Evolutionary conservation across 371 early-diverging fungal genomes (phyloP), one percentile per base, ranked within the genome.

Genomic region (Mucor saturninus): DNA sequence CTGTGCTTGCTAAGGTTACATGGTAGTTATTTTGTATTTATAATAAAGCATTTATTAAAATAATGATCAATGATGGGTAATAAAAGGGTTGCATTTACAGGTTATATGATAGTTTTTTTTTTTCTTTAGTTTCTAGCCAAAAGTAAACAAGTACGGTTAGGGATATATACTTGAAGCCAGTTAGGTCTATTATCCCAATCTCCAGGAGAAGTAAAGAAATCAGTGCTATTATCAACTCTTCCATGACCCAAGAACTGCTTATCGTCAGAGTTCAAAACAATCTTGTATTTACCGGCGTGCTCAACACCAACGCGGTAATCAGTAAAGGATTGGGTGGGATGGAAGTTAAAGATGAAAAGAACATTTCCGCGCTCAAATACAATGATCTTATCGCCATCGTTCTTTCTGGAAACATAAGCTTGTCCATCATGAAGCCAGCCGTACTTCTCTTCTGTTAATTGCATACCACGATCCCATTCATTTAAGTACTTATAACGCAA

Each of bases 271-370:
- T 90, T 85, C 43, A 98, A 75, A 2, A 85, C 89, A n/a, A 94
- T 78, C 40, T 64, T 72, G 81, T 94, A 93, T 59, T 84, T 81
- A 31, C 95, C 94, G 3, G 87, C 46, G 67, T 80, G 74, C 3
- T 80, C 74, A 3, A 87, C 86, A 37, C 95, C 96, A 14, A 98
- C 72, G 50, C 91, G 86, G 73, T 98, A 98, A 69, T 95, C 96
- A 4, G 89, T 68, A 71, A 84, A 97, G 38, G 91, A 90, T 59
- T 93, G 76, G 30, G 88, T 88, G 4, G 93, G 92, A 73, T 98
- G 93, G 85, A 96, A 95, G 75, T 98, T 98, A 88, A 98, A 96
- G 54, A 95, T 84, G 74, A 91, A 97, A 32, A 97, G 61, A 28
- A 95, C 85, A 42, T 84, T 79, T 49, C 89, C 96, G 45, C 96